phyloP scores from a whole-genome alignment of 495 filamentous ascomycete genomes.

The Lepraria neglecta region DNA sequence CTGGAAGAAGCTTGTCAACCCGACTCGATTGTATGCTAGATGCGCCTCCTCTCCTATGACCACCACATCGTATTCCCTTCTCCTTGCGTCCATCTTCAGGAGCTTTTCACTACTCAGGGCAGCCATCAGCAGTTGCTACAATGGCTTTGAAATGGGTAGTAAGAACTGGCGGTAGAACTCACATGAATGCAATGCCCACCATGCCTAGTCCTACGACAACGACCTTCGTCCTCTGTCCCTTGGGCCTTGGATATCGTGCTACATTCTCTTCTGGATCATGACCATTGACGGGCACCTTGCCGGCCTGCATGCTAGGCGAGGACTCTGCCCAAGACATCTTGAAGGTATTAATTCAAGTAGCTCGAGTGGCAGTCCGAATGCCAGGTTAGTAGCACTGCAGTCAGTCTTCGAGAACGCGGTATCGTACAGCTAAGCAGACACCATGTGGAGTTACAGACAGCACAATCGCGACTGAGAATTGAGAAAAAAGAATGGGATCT shows the following conservation, averaged over 20 bases:
- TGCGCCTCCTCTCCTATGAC: conserved; percentile 92
- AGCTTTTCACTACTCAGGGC: conserved; percentile 65
- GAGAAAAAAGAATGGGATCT: conserved; percentile 14
- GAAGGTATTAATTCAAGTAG: not conserved
- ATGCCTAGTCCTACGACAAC: conserved; percentile 91
- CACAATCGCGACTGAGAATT: not conserved
- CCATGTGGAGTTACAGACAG: not conserved
- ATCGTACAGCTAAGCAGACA: conserved; percentile 8
- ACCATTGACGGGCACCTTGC: conserved; percentile 24
- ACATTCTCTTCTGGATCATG: conserved; percentile 25
- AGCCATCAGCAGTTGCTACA: not conserved
- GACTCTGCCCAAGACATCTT: conserved; percentile 32
- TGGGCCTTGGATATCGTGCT: conserved; percentile 24
- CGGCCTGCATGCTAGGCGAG: conserved; percentile 30
- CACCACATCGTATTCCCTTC: conserved; percentile 73
- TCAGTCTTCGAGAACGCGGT: not conserved
- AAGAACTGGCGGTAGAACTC: conserved; percentile 29
- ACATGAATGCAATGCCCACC: conserved; percentile 95
- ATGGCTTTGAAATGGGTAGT: not conserved
- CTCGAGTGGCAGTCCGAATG: not conserved
- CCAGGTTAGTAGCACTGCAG: no score
- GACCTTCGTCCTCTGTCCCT: conserved; percentile 53
- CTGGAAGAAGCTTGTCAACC: conserved; percentile 89
- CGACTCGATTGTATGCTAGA: conserved; percentile 91
- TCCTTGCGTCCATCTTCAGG: conserved; percentile 73